phyloP scores from a whole-genome alignment of 2,329 filamentous ascomycete genomes.

The Fusarium cyanostomum region DNA sequence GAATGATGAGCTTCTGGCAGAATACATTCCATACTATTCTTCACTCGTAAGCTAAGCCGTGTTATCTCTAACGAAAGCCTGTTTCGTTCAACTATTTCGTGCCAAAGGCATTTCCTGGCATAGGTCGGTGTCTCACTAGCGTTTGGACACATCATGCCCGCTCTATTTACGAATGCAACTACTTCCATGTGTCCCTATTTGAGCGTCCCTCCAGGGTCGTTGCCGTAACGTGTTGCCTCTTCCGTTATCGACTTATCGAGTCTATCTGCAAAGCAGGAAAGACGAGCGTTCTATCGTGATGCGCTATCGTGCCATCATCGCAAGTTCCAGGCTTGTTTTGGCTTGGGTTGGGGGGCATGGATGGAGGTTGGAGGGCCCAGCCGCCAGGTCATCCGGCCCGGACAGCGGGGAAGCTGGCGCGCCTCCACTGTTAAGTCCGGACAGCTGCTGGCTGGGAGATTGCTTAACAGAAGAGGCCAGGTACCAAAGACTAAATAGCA shows the following conservation, averaged over 20 bases:
- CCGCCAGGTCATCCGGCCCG: slow-evolving; percentile 14
- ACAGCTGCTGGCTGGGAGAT: slow-evolving; percentile 1
- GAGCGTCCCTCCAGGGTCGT: no score
- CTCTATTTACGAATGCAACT: no score
- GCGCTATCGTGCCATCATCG: slow-evolving; percentile 22
- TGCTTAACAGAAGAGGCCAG: slow-evolving; percentile 26
- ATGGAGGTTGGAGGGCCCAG: slow-evolving; percentile 21
- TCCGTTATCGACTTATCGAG: background rate
- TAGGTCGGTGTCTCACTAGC: no score
- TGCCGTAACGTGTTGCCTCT: no score
- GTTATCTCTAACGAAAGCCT: no score
- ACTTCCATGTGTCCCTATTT: no score
- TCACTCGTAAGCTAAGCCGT: no score
- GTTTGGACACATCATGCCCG: no score
- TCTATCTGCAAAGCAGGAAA: background rate
- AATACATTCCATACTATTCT: no score
- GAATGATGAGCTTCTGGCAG: no score
- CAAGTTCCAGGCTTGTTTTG: slow-evolving; percentile 12
- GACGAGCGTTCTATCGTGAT: background rate
- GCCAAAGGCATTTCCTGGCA: no score
- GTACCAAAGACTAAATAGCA: slow-evolving; percentile 15
- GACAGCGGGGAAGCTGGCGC: slow-evolving; percentile 33
- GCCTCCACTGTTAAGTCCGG: slow-evolving; percentile 34
- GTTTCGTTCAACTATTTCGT: no score
- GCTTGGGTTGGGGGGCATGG: slow-evolving; percentile 23